Base-by-base conservation (phyloP, 2,329 filamentous ascomycete genomes). In the Diaporthe velutina region DNA sequence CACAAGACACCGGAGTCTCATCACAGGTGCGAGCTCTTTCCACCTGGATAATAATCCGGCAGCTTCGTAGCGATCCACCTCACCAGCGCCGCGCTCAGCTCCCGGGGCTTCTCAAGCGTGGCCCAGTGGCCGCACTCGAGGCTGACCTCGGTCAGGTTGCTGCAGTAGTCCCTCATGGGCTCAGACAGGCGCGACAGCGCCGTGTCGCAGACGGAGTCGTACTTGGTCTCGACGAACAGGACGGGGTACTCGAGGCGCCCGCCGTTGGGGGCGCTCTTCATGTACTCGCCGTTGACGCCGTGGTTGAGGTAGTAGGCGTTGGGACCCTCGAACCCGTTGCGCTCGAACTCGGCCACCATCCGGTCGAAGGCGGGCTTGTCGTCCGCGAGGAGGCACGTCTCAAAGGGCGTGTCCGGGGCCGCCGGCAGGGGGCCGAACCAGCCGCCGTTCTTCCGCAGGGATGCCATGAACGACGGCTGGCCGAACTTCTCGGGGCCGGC, bases 261-360 rank as follows among this genome's bases (percentile, higher is more conserved):
- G 28, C 83, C 82, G 73, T 79, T 79, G 8, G 78, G 66, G 10
- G 76, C 76, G 7, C 72, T 67, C 2, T 22, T 28, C 9, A 81
- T 83, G 77, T 85, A 88, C 52, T 81, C 82, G 3, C 76, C 77
- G 71, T 89, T 88, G 17, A 77, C 79, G 8, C 82, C 79, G 75
- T 86, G 84, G 76, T 88, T 85, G 48, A 84, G 74, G 73, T 88
- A 88, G 61, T 75, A 75, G 50, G 73, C 73, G 25, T 57, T 67
- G 33, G 48, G 48, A n/a, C 58, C 58, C 76, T 81, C 85, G 74
- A 83, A 84, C 0, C 85, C 85, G 7, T 84, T 84, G 76, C 80
- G 81, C 76, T 84, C 77, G 78, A 86, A 84, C 22, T 83, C 83
- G 3, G 60, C 71, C 25, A 78, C 68, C 7, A 79, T 74, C 2